Base-by-base conservation (phyloP, 176 grass and related monocot genomes). In the Zea luxurians region DNA sequence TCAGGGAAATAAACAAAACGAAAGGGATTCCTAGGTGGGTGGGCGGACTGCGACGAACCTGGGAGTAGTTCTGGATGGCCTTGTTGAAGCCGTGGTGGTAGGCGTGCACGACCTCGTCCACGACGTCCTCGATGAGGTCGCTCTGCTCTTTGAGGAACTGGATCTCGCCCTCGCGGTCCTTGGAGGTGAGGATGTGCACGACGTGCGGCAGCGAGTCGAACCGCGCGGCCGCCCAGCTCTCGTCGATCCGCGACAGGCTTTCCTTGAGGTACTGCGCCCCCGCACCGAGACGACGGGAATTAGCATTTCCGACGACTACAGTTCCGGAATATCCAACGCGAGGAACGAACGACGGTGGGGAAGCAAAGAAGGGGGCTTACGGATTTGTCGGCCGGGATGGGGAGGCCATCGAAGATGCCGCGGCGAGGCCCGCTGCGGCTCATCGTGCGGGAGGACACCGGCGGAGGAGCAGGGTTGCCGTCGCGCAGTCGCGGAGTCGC, bases 71-170 rank as follows among this genome's bases (percentile, higher is more conserved):
- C 83, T 98, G 92, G 71, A 98, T 98, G 75, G 92, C 96, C 79
- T 98, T 92, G 71, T 99, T 99, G 71, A 99, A 99, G 43, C 96
- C 96, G 53, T 99, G 96, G 78, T 98, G 95, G 82, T 98, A 98
- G 12, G 91, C 87, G 78, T 98, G 95, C 36, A 94, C 95, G 62
- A 98, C 91, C 85, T 98, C 95, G 64, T 94, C 91, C 11, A 98
- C 91, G 47, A 98, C 87, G 59, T 92, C 95, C 83, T 98, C 91
- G 6, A 98, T 84, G 49, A 98, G 89, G 61, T 94, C 91, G 36
- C 95, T 98, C 70, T 98, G 91, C 77, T 94, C 91, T 64, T 92
- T 94, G 82, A 98, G 83, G 83, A 94, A 98, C 87, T 92, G 95
- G 75, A 98, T 74, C 87, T 98, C 91, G 71, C 95, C 95, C 81